These are phyloP conservation scores for Lasiosphaeriaceae sp. DNA, from an alignment of 495 filamentous ascomycete species.

Conservation along the genomic window DNA sequence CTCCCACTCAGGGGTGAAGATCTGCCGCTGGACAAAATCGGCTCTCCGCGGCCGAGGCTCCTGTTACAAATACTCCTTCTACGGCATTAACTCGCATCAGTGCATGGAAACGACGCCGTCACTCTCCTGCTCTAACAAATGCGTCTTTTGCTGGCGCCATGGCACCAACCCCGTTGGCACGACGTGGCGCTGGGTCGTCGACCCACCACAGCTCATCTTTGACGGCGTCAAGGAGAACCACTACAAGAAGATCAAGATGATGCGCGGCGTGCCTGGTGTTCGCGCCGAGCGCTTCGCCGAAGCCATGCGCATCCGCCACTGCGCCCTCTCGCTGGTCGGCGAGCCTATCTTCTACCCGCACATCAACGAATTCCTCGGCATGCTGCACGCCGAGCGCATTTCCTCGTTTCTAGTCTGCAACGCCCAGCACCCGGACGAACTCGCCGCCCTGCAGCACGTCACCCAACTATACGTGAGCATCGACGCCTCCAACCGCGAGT, in stretches of 20 bases:
- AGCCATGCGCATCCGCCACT: slow-evolving; percentile 89
- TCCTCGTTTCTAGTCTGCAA: slow-evolving; percentile 96
- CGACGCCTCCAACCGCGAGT: slow-evolving; percentile 88
- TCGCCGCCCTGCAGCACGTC: slow-evolving; percentile 73
- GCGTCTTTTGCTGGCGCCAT: slow-evolving; percentile 98
- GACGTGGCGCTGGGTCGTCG: slow-evolving; percentile 92
- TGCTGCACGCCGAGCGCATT: slow-evolving; percentile 82
- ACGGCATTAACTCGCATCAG: slow-evolving; percentile 89
- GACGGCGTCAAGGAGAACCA: slow-evolving; percentile 84
- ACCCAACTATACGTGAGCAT: slow-evolving; percentile 96
- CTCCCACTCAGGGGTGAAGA: slow-evolving; percentile 94
- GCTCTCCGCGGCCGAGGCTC: slow-evolving; percentile 92
- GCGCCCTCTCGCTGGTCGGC: slow-evolving; percentile 84
- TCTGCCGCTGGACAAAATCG: slow-evolving; percentile 97
- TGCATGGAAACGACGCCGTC: slow-evolving; percentile 98
- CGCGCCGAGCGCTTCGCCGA: slow-evolving; percentile 87
- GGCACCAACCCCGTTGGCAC: slow-evolving; percentile 96
- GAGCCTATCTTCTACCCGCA: slow-evolving; percentile 98
- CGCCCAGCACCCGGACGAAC: slow-evolving; percentile 92
- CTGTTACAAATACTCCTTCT: slow-evolving; percentile 97
- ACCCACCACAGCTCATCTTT: slow-evolving; percentile 85
- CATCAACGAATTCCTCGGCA: slow-evolving; percentile 82
- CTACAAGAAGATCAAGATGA: slow-evolving; percentile 96
- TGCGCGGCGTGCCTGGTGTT: slow-evolving; percentile 89
- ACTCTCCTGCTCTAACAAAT: slow-evolving; percentile 94